Conservation (phyloP, 2,329 filamentous ascomycete species). For the Neurospora sp. region DNA sequence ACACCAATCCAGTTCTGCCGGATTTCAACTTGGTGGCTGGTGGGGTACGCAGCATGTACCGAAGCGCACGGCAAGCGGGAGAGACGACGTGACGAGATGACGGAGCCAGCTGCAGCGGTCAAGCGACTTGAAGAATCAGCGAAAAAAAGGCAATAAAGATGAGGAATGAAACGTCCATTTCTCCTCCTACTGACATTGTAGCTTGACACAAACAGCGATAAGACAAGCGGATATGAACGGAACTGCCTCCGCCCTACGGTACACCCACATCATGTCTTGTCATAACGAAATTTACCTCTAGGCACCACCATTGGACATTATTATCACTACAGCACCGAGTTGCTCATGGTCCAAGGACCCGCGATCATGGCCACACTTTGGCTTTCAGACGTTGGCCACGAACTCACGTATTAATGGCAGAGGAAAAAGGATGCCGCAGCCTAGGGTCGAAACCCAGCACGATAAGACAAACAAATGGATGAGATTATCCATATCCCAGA, state of each 20-base stretch:
- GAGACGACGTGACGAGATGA: conserved; percentile 2
- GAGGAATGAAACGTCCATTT: background rate
- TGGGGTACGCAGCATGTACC: conserved; percentile 9
- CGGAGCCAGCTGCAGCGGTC: conserved; percentile 8
- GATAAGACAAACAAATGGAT: background rate
- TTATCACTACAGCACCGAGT: background rate
- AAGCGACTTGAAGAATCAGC: conserved; percentile 8
- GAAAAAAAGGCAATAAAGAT: background rate
- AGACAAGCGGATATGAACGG: background rate
- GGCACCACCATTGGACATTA: background rate
- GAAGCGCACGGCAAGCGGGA: conserved; percentile 5
- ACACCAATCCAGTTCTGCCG: background rate
- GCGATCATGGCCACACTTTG: background rate
- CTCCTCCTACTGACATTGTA: background rate
- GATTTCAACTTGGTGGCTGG: background rate
- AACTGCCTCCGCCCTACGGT: background rate
- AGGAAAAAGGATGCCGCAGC: background rate
- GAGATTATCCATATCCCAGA: background rate
- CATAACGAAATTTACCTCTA: background rate
- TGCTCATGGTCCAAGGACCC: background rate
- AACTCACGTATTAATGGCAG: background rate
- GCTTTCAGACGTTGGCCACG: background rate
- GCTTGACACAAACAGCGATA: background rate
- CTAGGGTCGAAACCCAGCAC: background rate
- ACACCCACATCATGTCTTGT: background rate